Evolutionary conservation across 768 basidiomycete genomes (phyloP), one percentile per base, ranked within the genome.

Genomic region (Serendipita sp.): DNA sequence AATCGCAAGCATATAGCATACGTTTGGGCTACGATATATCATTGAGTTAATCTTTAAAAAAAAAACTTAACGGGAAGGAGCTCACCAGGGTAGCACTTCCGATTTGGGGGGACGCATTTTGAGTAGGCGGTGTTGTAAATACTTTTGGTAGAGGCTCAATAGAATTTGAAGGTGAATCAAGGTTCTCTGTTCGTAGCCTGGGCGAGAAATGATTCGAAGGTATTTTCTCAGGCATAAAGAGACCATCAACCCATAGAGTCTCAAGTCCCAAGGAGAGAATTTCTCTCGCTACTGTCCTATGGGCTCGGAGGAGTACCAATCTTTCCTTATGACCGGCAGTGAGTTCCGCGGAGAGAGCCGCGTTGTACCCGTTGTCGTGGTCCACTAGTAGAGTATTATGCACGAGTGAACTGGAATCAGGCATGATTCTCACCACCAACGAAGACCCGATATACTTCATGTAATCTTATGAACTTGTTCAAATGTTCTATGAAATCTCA

Each of bases 171-270:
- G 34, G 34, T 14, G 34, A 38, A 38, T 38, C 34, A 1, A 38
- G 34, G 14, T 38, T 38, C 7, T 5, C 7, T 5, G 14, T 38
- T 38, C 14, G 34, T 14, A 38, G 5, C 14, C 34, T 50, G n/a
- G 45, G 45, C 5, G 45, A 50, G 45, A 50, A 22, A n/a, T 5
- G 20, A 11, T 50, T 50, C 11, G 28, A 22, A 5, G 31, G 9
- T n/a, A 58, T 26, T 33, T 58, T 58, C 17, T 58, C 53, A 33
- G 22, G 3, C 53, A 58, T 58, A 58, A 58, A 58, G 53, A 58
- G 53, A 33, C 53, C 53, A 28, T 26, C 24, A 31, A 58, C 28
- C 22, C 31, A n/a, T 11, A 33, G 11, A 7, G 13, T 58, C 17
- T 22, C 17, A 9, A 58, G 53, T 4, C 22, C 30, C 20, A 58